phyloP scores from a whole-genome alignment of 306 rosid species.

The Acacia melanoxylon region DNA sequence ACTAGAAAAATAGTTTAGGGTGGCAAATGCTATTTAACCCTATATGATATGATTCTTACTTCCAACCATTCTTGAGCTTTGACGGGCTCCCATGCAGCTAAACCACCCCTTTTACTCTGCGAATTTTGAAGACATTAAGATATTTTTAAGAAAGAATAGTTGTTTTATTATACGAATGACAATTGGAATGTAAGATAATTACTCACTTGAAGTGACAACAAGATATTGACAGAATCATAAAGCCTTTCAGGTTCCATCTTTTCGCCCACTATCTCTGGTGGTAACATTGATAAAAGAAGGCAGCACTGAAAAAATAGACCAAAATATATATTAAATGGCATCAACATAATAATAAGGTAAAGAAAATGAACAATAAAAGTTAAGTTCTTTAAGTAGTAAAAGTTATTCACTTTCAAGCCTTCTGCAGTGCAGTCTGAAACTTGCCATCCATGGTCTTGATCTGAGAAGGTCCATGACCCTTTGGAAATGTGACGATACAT shows the following conservation, averaged over 20 bases:
- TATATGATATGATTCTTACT: constrained; percentile 36
- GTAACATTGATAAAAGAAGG: constrained; percentile 55
- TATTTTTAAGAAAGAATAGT: neutral
- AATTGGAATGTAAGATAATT: neutral
- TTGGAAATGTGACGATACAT: constrained; percentile 80
- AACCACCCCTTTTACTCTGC: constrained; percentile 80
- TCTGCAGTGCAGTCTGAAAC: constrained; percentile 87
- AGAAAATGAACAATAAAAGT: neutral
- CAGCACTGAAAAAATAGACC: constrained; percentile 53
- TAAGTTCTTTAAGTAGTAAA: neutral
- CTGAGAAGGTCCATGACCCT: constrained; percentile 86
- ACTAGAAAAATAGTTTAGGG: no score
- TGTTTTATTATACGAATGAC: neutral
- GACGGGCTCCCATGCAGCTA: constrained; percentile 74
- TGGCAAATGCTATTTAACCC: no score
- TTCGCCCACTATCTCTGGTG: constrained; percentile 67
- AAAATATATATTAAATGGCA: neutral
- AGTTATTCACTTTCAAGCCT: constrained; percentile 56
- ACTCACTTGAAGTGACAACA: constrained; percentile 66
- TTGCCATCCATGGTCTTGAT: constrained; percentile 89
- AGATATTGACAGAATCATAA: constrained; percentile 61
- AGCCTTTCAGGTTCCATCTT: constrained; percentile 59
- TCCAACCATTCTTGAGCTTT: constrained; percentile 70
- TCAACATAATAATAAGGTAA: neutral
- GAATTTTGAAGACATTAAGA: neutral